phyloP scores from a whole-genome alignment of 345 rosid genomes.

The Jatropha curcas region DNA sequence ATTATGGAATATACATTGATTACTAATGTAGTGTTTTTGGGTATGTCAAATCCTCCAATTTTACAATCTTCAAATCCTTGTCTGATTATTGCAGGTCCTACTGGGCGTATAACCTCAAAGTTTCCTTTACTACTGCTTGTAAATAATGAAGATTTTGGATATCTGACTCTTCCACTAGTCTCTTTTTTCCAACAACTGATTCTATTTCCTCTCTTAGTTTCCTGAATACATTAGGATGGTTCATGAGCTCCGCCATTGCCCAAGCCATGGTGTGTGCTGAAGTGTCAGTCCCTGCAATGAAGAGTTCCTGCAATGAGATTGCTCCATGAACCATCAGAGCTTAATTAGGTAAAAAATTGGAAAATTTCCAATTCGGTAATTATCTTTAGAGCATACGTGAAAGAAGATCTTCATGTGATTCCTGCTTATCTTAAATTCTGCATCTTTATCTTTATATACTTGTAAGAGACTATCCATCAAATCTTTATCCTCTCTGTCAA shows the following conservation, averaged over 20 bases:
- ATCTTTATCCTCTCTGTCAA: conserved; percentile 30
- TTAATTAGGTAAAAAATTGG: too few relatives aligned
- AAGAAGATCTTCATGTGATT: conserved; percentile 40
- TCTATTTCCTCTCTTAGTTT: conserved; percentile 22
- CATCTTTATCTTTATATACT: conserved; percentile 34
- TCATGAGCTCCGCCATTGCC: conserved; percentile 16
- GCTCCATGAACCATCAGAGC: too few relatives aligned
- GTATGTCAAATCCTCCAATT: conserved; percentile 17
- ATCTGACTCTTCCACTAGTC: conserved; percentile 22
- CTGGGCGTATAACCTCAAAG: conserved; percentile 18
- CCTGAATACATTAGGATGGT: conserved; percentile 20
- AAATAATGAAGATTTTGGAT: conserved; percentile 18
- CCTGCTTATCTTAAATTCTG: conserved; percentile 39
- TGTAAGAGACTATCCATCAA: conserved; percentile 48
- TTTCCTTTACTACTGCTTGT: conserved; percentile 22
- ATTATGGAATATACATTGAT: conserved; percentile 17
- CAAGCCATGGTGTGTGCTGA: conserved; percentile 23
- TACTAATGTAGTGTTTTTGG: not conserved
- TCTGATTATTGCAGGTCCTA: not conserved
- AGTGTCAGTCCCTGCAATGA: conserved; percentile 25
- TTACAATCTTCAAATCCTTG: conserved; percentile 11
- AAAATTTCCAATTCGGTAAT: too few relatives aligned
- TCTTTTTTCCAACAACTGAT: conserved; percentile 1
- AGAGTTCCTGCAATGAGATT: conserved; percentile 28
- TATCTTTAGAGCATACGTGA: too few relatives aligned